phyloP scores from a whole-genome alignment of 2,329 filamentous ascomycete genomes.

The Curvularia verruculosa region DNA sequence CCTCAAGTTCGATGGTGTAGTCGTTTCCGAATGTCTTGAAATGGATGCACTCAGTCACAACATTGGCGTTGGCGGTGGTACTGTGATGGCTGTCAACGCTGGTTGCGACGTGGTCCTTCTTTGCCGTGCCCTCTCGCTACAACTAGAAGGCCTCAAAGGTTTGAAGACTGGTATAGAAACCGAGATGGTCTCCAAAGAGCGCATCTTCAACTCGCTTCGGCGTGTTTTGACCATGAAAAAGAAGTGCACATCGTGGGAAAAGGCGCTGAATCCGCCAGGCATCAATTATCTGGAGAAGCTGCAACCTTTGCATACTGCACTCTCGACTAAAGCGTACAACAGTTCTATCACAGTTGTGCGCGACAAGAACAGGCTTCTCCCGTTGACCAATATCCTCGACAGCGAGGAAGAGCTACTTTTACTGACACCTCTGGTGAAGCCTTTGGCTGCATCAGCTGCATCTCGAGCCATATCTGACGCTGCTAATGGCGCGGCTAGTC shows the following conservation, averaged over 20 bases:
- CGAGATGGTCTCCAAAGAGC: constrained; percentile 80
- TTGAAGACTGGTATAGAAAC: constrained; percentile 89
- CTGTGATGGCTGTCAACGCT: constrained; percentile 96
- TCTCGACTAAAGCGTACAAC: constrained; percentile 88
- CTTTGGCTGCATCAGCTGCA: constrained; percentile 85
- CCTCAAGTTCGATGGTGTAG: constrained; percentile 86
- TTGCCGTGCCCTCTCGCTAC: constrained; percentile 84
- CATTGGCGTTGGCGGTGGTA: constrained; percentile 94
- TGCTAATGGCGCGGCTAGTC: constrained; percentile 57
- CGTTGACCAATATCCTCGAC: constrained; percentile 79
- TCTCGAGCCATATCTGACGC: constrained; percentile 72
- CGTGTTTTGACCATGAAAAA: constrained; percentile 82
- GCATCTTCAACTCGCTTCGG: constrained; percentile 79
- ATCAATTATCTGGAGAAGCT: constrained; percentile 77
- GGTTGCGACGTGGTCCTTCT: constrained; percentile 91
- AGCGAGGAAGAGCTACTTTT: constrained; percentile 87
- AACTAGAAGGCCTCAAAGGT: constrained; percentile 89
- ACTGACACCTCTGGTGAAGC: constrained; percentile 87
- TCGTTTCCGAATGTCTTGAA: constrained; percentile 92
- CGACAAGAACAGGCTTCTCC: constrained; percentile 84
- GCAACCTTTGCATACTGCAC: constrained; percentile 78
- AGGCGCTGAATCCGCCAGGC: constrained; percentile 86
- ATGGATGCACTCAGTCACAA: constrained; percentile 97
- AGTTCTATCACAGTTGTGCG: constrained; percentile 90
- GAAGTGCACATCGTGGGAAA: constrained; percentile 86